These are phyloP conservation scores for Gossypium herbaceum DNA, from an alignment of 345 rosid genomes.

Conservation along the genomic window DNA sequence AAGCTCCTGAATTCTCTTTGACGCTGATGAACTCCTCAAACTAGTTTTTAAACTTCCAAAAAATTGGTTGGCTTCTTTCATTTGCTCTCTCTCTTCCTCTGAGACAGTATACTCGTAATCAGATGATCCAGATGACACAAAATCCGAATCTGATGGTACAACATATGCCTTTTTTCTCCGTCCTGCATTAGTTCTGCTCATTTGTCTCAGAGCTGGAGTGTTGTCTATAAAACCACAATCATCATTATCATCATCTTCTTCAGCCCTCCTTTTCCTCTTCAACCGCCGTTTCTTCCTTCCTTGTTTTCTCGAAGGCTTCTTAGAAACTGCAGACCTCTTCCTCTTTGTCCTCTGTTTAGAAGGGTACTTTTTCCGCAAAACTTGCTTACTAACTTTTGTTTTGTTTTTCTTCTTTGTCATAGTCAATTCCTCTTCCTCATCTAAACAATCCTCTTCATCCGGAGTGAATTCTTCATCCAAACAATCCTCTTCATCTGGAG, in stretches of 20 bases:
- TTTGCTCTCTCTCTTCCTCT: not conserved
- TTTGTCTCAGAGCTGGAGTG: not conserved
- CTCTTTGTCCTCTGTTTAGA: not conserved
- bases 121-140: not conserved
- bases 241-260: not conserved
- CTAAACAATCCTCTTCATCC: not conserved
- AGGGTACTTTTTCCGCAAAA: not conserved
- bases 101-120: not conserved
- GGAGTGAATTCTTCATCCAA: not conserved
- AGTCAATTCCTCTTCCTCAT: not conserved
- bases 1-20: not conserved
- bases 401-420: not conserved
- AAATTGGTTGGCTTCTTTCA: not conserved
- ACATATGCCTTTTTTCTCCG: not conserved
- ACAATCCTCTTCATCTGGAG: conserved; percentile 40
- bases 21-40: not conserved
- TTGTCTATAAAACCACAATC: not conserved
- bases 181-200: not conserved
- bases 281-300: not conserved
- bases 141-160: not conserved
- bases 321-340: not conserved
- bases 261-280: not conserved
- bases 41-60: not conserved
- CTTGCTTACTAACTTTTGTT: not conserved
- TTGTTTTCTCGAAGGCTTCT: not conserved